A percentile compares a stretch with the other conserved stretches of the same genome.
These are phyloP conservation scores for Schoenoplectus triqueter DNA, from an alignment of 202 grass and related monocot species.

Conservation along the genomic window DNA sequence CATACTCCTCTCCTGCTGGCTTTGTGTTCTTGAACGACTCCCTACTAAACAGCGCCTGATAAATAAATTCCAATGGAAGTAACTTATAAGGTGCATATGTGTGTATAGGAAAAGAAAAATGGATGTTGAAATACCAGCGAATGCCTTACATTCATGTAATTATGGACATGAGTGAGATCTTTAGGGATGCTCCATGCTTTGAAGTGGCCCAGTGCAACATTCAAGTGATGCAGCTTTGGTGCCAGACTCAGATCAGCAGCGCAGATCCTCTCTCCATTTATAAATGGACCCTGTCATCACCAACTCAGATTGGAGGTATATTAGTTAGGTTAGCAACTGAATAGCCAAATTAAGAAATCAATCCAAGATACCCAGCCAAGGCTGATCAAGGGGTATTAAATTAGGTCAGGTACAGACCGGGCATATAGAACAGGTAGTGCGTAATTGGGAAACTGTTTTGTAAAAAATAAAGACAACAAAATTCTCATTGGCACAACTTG, in stretches of 20 bases:
- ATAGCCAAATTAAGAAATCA: background rate
- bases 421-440: background rate
- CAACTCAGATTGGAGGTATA: slow-evolving; percentile 1
- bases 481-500: background rate
- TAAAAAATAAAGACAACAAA: background rate
- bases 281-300: slow-evolving; percentile 44
- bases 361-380: background rate
- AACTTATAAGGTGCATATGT: background rate
- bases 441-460: background rate
- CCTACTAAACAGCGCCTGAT: slow-evolving; percentile 38
- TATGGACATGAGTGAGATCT: slow-evolving; percentile 42
- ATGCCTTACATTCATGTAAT: slow-evolving; percentile 47
- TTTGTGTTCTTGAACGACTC: slow-evolving; percentile 46
- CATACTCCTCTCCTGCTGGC: slow-evolving; percentile 40
- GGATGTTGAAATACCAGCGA: background rate
- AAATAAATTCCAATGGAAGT: background rate
- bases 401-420: background rate
- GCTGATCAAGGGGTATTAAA: too few species aligned
- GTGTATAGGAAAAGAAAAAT: background rate
- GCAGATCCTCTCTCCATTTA: slow-evolving; percentile 50
- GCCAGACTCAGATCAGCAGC: slow-evolving; percentile 53
- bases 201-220: slow-evolving; percentile 40
- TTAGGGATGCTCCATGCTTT: slow-evolving; percentile 50
- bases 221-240: slow-evolving; percentile 54
- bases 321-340: background rate